Conservation (phyloP, 1,284 basidiomycete genomes). For the Phellinidium pouzarii region DNA sequence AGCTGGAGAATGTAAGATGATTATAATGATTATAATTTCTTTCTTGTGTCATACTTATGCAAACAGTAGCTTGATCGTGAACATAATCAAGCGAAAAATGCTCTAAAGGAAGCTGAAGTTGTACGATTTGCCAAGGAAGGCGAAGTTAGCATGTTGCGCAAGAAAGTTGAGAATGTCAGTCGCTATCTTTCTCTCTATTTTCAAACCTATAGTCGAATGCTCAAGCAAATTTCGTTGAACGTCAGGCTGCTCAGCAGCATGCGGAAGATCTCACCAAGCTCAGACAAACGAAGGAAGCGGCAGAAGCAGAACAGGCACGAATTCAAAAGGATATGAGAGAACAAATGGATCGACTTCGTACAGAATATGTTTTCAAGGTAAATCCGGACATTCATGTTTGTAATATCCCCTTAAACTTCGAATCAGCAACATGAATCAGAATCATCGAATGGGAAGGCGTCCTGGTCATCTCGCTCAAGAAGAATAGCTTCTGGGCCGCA, state of each 20-base stretch:
- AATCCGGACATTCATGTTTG: slow-evolving; percentile 18
- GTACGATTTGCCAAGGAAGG: slow-evolving; percentile 48
- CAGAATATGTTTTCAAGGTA: slow-evolving; percentile 66
- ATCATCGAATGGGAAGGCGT: slow-evolving; percentile 44
- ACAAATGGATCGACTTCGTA: slow-evolving; percentile 64
- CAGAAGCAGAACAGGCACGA: slow-evolving; percentile 46
- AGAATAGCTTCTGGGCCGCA: slow-evolving; percentile 32
- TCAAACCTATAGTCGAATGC: neutral
- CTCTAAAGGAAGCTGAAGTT: slow-evolving; percentile 42
- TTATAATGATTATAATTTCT: neutral
- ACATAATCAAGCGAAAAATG: slow-evolving; percentile 20
- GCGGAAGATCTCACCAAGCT: slow-evolving; percentile 48
- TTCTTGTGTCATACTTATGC: neutral
- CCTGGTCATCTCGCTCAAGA: slow-evolving; percentile 37
- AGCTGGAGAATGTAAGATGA: slow-evolving; percentile 16
- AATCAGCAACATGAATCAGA: slow-evolving; percentile 69
- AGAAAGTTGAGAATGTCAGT: slow-evolving; percentile 51
- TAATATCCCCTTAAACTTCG: neutral
- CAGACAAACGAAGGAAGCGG: slow-evolving; percentile 52
- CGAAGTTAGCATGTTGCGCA: slow-evolving; percentile 53
- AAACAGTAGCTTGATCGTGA: slow-evolving; percentile 7
- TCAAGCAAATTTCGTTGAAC: neutral
- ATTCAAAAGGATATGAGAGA: slow-evolving; percentile 54
- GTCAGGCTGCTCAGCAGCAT: slow-evolving; percentile 55
- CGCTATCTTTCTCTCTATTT: neutral